Base-by-base conservation (phyloP, 2,329 filamentous ascomycete species). In the Aspergillus unguis region DNA sequence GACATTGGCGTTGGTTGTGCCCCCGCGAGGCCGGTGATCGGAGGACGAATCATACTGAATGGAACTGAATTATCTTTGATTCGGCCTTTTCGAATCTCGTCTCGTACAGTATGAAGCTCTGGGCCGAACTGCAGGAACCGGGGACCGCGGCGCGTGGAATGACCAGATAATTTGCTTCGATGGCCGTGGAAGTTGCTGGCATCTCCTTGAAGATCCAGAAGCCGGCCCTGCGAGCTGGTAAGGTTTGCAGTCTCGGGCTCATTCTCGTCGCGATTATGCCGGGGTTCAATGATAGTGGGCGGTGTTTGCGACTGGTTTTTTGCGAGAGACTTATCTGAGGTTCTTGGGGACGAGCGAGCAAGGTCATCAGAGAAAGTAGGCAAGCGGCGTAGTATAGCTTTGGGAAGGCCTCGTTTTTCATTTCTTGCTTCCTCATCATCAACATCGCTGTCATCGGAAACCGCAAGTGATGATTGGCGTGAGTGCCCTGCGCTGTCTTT, bases 231-330 rank as follows among this genome's bases (percentile, higher is more conserved):
- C 29, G 64, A 44, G 44, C 54, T 54, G 27, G 51, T 55, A 6
- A 55, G 35, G 7, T 62, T 58, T n/a, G 58, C 43, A 2, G 49
- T 47, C 25, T 56, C 59, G 35, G 52, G 60, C 10, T 75, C 69
- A 55, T 58, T 66, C 55, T 51, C 54, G 33, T 66, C 60, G 25
- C 65, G 69, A 50, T 75, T 70, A 17, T 67, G 67, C 46, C 73
- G 44, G 73, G 68, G 2, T 77, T 72, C 1, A 79, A 79, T 78
- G 62, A 84, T 82, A 9, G 68, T 72, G 9, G 81, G 80, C 28
- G 83, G 67, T 55, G 75, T 75, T 38, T 68, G 70, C 32, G 69
- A 72, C 54, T 73, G 71, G 61, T 70, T 75, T 54, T 71, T 75
- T 29, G 68, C 66, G 48, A 57, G 52, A 36, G 61, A 65, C 46